Conservation (phyloP, 805 yeast genomes). For the Myxozyma monticola region DNA sequence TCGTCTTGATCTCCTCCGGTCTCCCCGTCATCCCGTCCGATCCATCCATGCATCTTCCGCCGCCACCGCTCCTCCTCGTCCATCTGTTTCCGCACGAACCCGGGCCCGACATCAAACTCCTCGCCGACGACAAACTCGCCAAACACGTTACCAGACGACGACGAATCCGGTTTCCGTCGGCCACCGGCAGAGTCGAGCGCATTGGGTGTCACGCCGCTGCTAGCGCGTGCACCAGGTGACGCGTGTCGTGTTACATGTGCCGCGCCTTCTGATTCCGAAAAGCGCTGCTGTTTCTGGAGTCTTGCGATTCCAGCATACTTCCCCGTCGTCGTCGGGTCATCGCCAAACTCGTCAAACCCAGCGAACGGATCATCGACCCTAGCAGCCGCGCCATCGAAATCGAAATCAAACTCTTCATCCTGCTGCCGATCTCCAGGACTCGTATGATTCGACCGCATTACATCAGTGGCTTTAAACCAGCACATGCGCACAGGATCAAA, state of each 20-base stretch:
- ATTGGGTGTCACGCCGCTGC: slow-evolving; percentile 1
- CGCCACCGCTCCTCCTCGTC: slow-evolving; percentile 42
- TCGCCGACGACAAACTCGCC: slow-evolving; percentile 38
- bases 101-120: slow-evolving; percentile 38
- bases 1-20: neutral
- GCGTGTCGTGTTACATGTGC: neutral
- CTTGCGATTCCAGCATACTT: no score
- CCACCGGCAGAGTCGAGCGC: neutral
- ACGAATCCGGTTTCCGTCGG: slow-evolving; percentile 1
- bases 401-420: slow-evolving; percentile 7
- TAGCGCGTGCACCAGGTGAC: neutral
- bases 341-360: slow-evolving; percentile 25
- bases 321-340: neutral
- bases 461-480: slow-evolving; percentile 52
- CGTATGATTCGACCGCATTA: neutral
- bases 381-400: slow-evolving; percentile 48
- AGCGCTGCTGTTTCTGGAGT: neutral
- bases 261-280: slow-evolving; percentile 6
- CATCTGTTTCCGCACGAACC: slow-evolving; percentile 32
- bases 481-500: slow-evolving; percentile 57
- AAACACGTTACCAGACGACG: neutral
- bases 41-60: slow-evolving; percentile 40
- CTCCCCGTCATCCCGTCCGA: slow-evolving; percentile 27
- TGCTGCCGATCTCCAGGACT: slow-evolving; percentile 40
- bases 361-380: slow-evolving; percentile 39